These are phyloP conservation scores for Blastocystis sp. DNA, from an alignment of 352 stramenopile genomes.

Conservation along the genomic window DNA sequence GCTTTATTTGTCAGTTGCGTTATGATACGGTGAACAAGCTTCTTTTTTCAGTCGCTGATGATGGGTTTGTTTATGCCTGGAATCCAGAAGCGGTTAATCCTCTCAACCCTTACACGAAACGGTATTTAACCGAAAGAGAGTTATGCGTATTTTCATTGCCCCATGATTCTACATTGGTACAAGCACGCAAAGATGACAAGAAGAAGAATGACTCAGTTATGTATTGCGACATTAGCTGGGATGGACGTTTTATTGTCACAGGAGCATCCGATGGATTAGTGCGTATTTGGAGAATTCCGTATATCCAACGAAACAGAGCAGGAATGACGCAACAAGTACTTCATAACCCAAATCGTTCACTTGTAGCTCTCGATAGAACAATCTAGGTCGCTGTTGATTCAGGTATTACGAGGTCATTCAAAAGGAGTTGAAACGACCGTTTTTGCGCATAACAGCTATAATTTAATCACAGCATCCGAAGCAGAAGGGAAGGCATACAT, in stretches of 20 bases:
- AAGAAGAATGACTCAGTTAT: background rate
- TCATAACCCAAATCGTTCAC: background rate
- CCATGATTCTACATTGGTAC: background rate
- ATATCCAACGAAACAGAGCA: background rate
- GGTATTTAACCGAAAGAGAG: background rate
- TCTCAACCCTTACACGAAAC: background rate
- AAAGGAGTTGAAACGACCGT: slow-evolving; percentile 27
- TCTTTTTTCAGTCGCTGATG: slow-evolving; percentile 24
- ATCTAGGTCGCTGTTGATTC: background rate
- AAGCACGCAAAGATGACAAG: background rate
- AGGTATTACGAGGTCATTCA: background rate
- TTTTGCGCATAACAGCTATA: background rate
- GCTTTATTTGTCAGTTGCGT: background rate
- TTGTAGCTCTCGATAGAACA: background rate
- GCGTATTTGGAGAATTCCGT: background rate
- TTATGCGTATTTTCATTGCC: background rate
- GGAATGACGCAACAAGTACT: background rate
- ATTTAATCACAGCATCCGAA: slow-evolving; percentile 20
- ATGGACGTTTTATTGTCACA: background rate
- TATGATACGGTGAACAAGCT: slow-evolving; percentile 22
- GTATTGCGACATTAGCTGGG: background rate
- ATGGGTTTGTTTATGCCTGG: slow-evolving; percentile 15
- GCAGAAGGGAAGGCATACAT: slow-evolving; percentile 35
- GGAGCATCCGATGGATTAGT: background rate
- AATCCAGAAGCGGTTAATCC: background rate